Base-by-base conservation (phyloP, 352 stramenopile species). In the Pythium sp. region DNA sequence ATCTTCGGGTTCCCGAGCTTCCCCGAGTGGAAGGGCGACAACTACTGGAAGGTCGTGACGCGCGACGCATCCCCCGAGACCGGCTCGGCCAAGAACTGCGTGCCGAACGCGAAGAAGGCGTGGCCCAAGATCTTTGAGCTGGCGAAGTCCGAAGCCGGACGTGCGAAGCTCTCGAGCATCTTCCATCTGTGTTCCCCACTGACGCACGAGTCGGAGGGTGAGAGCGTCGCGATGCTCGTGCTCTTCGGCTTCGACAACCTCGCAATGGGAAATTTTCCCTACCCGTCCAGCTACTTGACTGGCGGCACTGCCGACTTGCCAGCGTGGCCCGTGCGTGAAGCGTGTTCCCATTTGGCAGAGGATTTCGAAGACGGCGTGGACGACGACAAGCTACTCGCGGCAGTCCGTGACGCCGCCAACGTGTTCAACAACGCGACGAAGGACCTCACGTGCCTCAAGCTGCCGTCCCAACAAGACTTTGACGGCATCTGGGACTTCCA, bases 191-290 rank as follows among this genome's bases (percentile, higher is more conserved):
- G 89, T 49, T 66, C 84, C 15, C 88, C 89, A 1, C 51, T 97
- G 53, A 70, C 67, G 9, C 67, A 63, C 6, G 72, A 82, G 36
- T 58, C 71, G 0, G 74, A 93, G 22, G 80, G 74, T 20, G 79
- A 90, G 68, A 68, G 76, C 18, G 64, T 97, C 22, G 89, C 89
- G 8, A 90, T 95, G 78, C 82, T 78, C 20, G 71, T 93, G 28
- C 62, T 93, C 32, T 86, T 90, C 55, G 90, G 92, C 28, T 98
- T 97, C 72, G 95, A 98, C 72, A 97, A 82, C 38, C 69, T 99
- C 72, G 92, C 96, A 0, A 98, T 98, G 91, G 96, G 95, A 11
- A 93, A 98, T 67, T 99, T 97, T 71, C 97, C 97, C 5, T 99
- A 98, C 74, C 85, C 93, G 26, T 97, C 90, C 3, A 96, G 81